These are phyloP conservation scores for Leccinum huronense DNA, from an alignment of 1,284 basidiomycete species.

Conservation along the genomic window DNA sequence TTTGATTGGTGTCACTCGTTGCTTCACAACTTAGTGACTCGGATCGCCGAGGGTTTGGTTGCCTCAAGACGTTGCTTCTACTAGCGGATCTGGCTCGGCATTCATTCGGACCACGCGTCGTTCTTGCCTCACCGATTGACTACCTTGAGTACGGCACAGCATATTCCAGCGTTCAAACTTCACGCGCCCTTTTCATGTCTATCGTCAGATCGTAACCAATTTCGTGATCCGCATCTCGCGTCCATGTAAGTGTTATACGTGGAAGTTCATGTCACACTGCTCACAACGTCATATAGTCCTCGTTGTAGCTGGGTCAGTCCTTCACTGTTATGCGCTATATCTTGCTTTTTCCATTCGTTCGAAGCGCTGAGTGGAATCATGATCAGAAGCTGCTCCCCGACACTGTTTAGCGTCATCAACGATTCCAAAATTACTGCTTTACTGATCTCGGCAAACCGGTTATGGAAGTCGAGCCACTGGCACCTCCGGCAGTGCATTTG, in stretches of 20 bases:
- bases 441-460: conserved; percentile 43
- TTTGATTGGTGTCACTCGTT: too few relatives aligned
- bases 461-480: conserved; percentile 26
- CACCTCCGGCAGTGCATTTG: conserved; percentile 22
- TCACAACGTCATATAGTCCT: conserved; percentile 39
- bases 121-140: conserved; percentile 58
- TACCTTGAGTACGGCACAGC: conserved; percentile 81
- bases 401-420: conserved; percentile 34
- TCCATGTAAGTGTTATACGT: conserved; percentile 42
- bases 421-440: conserved; percentile 28
- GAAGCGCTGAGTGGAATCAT: conserved; percentile 71
- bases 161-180: conserved; percentile 14
- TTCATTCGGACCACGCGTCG: conserved; percentile 76
- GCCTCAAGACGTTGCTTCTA: conserved; percentile 74
- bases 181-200: neutral
- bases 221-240: conserved; percentile 60
- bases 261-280: neutral
- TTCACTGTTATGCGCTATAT: conserved; percentile 57
- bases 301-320: conserved; percentile 81
- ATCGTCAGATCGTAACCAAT: conserved; percentile 55
- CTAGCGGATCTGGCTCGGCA: too few relatives aligned
- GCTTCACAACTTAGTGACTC: too few relatives aligned
- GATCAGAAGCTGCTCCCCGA: conserved; percentile 52
- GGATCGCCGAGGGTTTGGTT: conserved; percentile 51
- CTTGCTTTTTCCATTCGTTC: conserved; percentile 50